Percentiles rank a stretch among this genome's conserved stretches.
phyloP scores from a whole-genome alignment of 768 basidiomycete species.

The Erythrobasidium yunnanense region DNA sequence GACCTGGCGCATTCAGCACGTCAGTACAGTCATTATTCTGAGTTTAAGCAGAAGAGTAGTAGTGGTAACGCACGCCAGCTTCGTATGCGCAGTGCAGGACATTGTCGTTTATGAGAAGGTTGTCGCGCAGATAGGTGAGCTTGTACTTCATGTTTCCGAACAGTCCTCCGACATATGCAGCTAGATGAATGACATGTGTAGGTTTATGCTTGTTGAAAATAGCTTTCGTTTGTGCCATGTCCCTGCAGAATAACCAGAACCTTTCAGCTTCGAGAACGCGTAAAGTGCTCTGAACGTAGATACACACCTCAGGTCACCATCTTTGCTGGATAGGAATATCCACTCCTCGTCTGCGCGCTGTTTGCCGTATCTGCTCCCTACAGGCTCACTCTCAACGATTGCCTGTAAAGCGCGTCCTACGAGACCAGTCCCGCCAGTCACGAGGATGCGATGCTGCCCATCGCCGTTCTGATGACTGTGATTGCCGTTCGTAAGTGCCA shows the following conservation, averaged over 20 bases:
- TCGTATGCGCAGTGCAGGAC: conserved; percentile 66
- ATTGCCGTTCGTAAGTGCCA: not conserved
- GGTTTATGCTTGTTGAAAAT: conserved; percentile 85
- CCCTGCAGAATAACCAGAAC: no score
- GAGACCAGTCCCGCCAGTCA: conserved; percentile 75
- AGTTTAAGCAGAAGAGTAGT: not conserved
- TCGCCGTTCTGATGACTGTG: not conserved
- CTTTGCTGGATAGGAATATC: conserved; percentile 68
- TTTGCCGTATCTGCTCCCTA: conserved; percentile 62
- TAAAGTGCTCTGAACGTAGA: no score
- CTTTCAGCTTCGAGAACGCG: no score
- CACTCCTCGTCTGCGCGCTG: conserved; percentile 65
- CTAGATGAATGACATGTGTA: conserved; percentile 91
- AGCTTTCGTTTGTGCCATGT: conserved; percentile 56
- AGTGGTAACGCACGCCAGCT: conserved; percentile 42
- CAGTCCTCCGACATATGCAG: conserved; percentile 84
- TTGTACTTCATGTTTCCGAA: conserved; percentile 96
- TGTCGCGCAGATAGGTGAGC: conserved; percentile 87
- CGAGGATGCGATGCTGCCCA: conserved; percentile 47
- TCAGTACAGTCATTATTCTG: not conserved
- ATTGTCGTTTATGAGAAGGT: conserved; percentile 90
- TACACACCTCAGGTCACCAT: conserved; percentile 81
- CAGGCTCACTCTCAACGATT: conserved; percentile 65
- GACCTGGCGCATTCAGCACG: conserved; percentile 39
- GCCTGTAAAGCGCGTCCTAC: conserved; percentile 75